Base-by-base conservation (phyloP, 2,329 filamentous ascomycete genomes). In the Beauveria brongniartii region DNA sequence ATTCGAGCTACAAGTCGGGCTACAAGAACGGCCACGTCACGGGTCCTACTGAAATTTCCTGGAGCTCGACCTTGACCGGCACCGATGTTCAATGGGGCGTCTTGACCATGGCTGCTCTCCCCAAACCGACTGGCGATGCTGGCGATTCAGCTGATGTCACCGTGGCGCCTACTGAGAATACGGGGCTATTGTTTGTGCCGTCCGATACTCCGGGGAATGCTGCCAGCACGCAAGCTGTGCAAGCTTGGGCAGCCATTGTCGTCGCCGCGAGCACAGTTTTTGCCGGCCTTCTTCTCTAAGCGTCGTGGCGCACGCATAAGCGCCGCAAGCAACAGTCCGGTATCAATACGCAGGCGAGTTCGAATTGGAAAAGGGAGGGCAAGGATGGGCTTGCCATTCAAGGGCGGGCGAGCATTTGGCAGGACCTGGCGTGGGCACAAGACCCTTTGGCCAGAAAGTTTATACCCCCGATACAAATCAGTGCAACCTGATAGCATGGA, bases 21-120 rank as follows among this genome's bases (percentile, higher is more conserved):
- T 77, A 75, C 64, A 68, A 69, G 5, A 71, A 76, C 51, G 75
- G 74, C 55, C 67, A 69, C 9, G 59, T 74, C 55, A 74, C 73
- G 1, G 77, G 78, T 0, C 76, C 77, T 46, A 78, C 77, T 1
- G 72, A 79, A 63, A 71, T 75, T 12, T 71, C 69, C 16, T 80
- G 78, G 77, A 78, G 74, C 1, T 77, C 72, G 43, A 80, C 78
- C 6, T 74, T 78, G 37, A 69, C 73, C 8, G 76, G 73, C 14
- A 67, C 70, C 5, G 70, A 75, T 3, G 73, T 80, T n/a, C 64
- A 70, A 64, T 81, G 77, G 78, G 78, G 73, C 7, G 69, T 72
- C 28, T 65, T 81, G 62, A 80, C 78, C 2, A 69, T 81, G 65
- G 69, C 74, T 3, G 72, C 73, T 3, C 65, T 70, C 12, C 75